Evolutionary conservation across 2,329 filamentous ascomycete species (phyloP).

Genomic region (Paramyrothecium sp.): DNA sequence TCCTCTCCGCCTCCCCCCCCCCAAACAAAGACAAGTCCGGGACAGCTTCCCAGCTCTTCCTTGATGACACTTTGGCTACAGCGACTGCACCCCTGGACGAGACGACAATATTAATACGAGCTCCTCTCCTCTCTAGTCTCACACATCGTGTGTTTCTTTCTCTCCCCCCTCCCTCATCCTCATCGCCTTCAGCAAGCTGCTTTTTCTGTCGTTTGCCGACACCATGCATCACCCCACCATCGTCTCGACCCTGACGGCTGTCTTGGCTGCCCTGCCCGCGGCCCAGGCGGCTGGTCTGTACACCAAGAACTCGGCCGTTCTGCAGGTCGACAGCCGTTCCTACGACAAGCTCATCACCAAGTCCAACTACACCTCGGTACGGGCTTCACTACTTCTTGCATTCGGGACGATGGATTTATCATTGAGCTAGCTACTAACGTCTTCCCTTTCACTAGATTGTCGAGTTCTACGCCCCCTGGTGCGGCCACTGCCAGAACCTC

Average conservation of each 20-base stretch:
- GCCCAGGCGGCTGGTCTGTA: slow-evolving; percentile 73
- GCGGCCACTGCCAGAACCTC: slow-evolving; percentile 93
- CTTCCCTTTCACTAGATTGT: slow-evolving; percentile 46
- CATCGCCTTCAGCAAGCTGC: neutral
- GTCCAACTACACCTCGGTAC: slow-evolving; percentile 88
- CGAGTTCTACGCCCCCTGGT: slow-evolving; percentile 98
- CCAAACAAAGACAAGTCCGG: slow-evolving; percentile 13
- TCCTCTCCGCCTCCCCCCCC: slow-evolving; percentile 2
- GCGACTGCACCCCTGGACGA: neutral
- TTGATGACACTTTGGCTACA: slow-evolving; percentile 7
- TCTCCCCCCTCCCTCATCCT: neutral
- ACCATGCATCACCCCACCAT: slow-evolving; percentile 54
- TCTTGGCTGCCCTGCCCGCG: slow-evolving; percentile 64
- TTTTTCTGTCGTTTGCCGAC: neutral
- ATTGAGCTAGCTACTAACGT: slow-evolving; percentile 1
- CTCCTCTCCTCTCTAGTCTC: neutral
- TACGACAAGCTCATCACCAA: slow-evolving; percentile 82
- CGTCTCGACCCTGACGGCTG: slow-evolving; percentile 45
- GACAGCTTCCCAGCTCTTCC: slow-evolving; percentile 21
- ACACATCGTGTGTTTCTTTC: neutral
- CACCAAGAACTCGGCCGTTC: slow-evolving; percentile 79
- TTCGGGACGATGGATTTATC: no score
- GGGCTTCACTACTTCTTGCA: slow-evolving; percentile 23
- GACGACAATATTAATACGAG: neutral
- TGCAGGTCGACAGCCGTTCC: slow-evolving; percentile 75